Conservation (phyloP, 306 rosid genomes). For the Corylus heterophylla region DNA sequence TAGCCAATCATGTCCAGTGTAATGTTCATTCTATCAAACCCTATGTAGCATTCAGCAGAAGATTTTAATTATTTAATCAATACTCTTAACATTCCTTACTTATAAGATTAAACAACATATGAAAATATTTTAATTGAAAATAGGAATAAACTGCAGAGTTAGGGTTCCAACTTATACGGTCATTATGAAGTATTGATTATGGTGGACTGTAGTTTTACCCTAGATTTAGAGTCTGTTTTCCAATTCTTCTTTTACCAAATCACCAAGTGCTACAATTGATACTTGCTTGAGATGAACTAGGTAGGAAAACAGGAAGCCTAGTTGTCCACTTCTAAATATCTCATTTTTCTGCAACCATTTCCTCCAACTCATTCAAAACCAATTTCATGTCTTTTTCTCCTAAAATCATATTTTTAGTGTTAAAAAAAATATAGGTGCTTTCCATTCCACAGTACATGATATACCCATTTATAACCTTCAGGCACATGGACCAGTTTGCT, state of each 20-base stretch:
- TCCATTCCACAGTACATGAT: no score
- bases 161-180: no score
- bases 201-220: no score
- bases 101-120: no score
- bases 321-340: neutral
- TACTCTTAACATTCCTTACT: no score
- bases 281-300: neutral
- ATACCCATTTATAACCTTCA: no score
- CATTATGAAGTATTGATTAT: no score
- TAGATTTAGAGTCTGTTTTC: neutral
- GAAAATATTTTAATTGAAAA: no score
- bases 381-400: neutral
- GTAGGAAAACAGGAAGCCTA: neutral
- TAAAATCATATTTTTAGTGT: neutral
- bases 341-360: neutral
- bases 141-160: no score
- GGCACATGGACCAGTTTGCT: no score
- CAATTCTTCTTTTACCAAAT: neutral
- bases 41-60: neutral
- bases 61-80: no score
- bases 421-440: no score
- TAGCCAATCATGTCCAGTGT: neutral
- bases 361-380: neutral
- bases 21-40: neutral
- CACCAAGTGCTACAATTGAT: neutral